Percentiles rank a stretch among this genome's conserved stretches.
These are phyloP conservation scores for Sphagnum magellanicum DNA, from an alignment of 228 moss, liverwort and hornwort species.

Conservation along the genomic window DNA sequence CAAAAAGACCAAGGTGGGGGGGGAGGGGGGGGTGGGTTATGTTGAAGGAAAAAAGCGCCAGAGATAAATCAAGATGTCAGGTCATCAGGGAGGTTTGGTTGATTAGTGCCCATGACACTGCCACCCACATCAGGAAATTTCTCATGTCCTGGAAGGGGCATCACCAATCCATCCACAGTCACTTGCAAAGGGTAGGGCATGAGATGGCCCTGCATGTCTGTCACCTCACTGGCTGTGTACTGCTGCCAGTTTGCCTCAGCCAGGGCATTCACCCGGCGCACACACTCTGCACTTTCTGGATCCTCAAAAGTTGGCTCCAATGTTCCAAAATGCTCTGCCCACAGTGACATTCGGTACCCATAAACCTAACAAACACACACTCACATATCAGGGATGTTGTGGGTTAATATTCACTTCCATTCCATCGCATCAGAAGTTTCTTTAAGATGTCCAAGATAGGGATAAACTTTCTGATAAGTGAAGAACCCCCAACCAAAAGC, in stretches of 20 bases:
- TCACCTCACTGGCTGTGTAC: slow-evolving; percentile 46
- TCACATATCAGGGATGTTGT: too few relatives aligned
- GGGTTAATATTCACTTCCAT: too few relatives aligned
- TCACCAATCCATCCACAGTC: slow-evolving; percentile 45
- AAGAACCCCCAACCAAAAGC: background rate
- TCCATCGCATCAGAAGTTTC: too few relatives aligned
- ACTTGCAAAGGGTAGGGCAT: slow-evolving; percentile 69
- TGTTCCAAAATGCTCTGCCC: slow-evolving; percentile 79
- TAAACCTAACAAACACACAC: slow-evolving; percentile 42
- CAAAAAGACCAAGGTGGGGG: too few relatives aligned
- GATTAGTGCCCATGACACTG: slow-evolving; percentile 64
- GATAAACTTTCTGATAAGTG: too few relatives aligned
- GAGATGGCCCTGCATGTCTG: slow-evolving; percentile 68
- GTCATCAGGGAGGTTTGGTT: slow-evolving; percentile 30
- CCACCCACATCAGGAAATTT: slow-evolving; percentile 91
- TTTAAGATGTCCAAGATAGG: too few relatives aligned
- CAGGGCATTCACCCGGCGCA: slow-evolving; percentile 45
- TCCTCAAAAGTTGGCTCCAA: slow-evolving; percentile 52
- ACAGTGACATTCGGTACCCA: slow-evolving; percentile 74
- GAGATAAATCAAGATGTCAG: slow-evolving; percentile 21
- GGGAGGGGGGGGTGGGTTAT: too few relatives aligned
- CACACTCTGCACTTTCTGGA: slow-evolving; percentile 66
- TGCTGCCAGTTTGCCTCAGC: slow-evolving; percentile 70
- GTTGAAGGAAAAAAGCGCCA: background rate
- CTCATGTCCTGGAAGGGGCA: slow-evolving; percentile 35